phyloP scores from a whole-genome alignment of 495 filamentous ascomycete species.

The Penicillium maclennaniae region DNA sequence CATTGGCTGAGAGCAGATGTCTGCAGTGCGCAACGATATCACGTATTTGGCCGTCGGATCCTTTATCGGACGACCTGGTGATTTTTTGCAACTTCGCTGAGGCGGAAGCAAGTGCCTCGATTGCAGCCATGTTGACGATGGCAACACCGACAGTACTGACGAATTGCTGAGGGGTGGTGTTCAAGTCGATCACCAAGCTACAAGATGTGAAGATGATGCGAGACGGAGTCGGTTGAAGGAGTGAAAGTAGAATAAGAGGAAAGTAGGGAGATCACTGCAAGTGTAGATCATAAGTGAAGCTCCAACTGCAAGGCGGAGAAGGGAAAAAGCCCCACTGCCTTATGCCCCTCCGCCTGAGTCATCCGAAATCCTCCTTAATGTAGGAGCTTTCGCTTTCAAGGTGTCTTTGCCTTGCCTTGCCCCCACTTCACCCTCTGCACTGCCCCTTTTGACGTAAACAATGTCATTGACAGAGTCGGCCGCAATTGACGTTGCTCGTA shows the following conservation, averaged over 20 bases:
- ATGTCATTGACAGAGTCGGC: slow-evolving; percentile 78
- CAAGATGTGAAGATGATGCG: background rate
- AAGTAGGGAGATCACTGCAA: background rate
- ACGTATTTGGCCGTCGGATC: slow-evolving; percentile 30
- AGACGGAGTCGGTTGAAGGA: background rate
- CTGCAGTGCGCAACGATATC: slow-evolving; percentile 25
- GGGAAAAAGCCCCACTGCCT: background rate
- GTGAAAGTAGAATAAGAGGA: background rate
- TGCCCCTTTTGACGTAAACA: background rate
- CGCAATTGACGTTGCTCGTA: slow-evolving; percentile 60
- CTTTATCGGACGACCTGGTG: slow-evolving; percentile 13
- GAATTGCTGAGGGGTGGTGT: background rate
- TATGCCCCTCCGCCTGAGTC: background rate
- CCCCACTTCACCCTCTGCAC: background rate
- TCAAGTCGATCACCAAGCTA: background rate
- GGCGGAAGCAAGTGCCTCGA: slow-evolving; percentile 13
- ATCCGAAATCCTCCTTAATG: background rate
- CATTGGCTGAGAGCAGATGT: slow-evolving; percentile 14
- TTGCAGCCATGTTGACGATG: slow-evolving; percentile 7
- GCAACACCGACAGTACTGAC: background rate
- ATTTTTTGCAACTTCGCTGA: slow-evolving; percentile 11
- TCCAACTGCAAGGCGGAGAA: background rate
- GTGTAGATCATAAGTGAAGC: background rate
- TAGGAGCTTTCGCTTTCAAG: background rate
- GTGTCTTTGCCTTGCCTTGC: background rate